Evolutionary conservation across 169 alveolate species (phyloP).

Genomic region (Eimeria falciformis): DNA sequence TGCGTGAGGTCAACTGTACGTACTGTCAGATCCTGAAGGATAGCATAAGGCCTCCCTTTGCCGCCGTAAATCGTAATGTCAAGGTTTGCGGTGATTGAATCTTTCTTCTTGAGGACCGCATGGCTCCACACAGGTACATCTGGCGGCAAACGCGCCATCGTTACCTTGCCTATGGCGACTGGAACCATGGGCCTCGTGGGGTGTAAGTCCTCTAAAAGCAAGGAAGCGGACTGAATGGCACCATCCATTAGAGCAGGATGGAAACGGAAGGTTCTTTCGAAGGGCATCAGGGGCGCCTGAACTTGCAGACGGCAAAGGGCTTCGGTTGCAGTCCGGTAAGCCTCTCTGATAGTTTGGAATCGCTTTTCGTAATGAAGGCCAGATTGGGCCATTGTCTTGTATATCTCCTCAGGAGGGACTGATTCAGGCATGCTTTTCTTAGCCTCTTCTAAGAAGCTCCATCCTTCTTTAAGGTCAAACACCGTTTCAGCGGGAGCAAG

Average conservation of each 20-base stretch:
- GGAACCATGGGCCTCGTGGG: slow-evolving; percentile 81
- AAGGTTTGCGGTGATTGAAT: slow-evolving; percentile 51
- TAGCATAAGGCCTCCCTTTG: slow-evolving; percentile 21
- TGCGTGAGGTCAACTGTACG: slow-evolving; percentile 47
- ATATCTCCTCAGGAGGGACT: slow-evolving; percentile 57
- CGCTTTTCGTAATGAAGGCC: slow-evolving; percentile 81
- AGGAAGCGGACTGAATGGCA: slow-evolving; percentile 68
- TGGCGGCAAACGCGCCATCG: slow-evolving; percentile 52
- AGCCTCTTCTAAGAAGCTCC: slow-evolving; percentile 17
- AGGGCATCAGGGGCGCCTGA: slow-evolving; percentile 72
- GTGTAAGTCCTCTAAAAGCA: slow-evolving; percentile 13
- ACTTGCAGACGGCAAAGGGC: slow-evolving; percentile 58
- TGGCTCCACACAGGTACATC: slow-evolving; percentile 59
- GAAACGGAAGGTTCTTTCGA: slow-evolving; percentile 80
- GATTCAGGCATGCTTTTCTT: slow-evolving; percentile 11
- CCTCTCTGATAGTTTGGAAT: slow-evolving; percentile 79
- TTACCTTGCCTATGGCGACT: slow-evolving; percentile 75
- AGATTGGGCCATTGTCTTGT: slow-evolving; percentile 55
- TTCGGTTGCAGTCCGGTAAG: slow-evolving; percentile 29
- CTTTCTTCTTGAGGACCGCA: slow-evolving; percentile 48
- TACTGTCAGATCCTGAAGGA: slow-evolving; percentile 20
- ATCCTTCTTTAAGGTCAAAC: slow-evolving; percentile 21
- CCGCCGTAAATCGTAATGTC: slow-evolving; percentile 45
- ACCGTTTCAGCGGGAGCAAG: slow-evolving; percentile 49
- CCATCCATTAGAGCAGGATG: slow-evolving; percentile 82